A percentile compares a stretch with the other conserved stretches of the same genome.
Conservation (phyloP, 306 rosid genomes). For the Trichosanthes truncata region DNA sequence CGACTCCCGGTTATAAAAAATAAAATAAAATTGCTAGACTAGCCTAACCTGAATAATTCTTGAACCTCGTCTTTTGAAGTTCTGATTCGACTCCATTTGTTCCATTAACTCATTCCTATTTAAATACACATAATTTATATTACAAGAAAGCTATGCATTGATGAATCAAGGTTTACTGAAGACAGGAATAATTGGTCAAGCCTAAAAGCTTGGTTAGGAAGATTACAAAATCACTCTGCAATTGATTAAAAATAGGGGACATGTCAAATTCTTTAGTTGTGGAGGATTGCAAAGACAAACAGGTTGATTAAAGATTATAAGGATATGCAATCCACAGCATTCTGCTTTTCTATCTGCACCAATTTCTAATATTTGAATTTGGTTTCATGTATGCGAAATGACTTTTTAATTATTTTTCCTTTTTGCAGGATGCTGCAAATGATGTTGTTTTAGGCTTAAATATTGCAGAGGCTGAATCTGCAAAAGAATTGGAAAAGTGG, state of each 20-base stretch:
- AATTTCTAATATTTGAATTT: neutral
- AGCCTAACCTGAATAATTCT: neutral
- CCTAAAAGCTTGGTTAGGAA: neutral
- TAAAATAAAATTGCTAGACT: no score
- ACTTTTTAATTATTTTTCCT: conserved; percentile 12
- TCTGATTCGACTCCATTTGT: neutral
- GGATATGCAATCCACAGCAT: neutral
- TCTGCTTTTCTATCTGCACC: neutral
- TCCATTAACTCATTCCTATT: neutral
- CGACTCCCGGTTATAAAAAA: no score
- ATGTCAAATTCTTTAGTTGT: neutral
- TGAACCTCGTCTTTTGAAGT: neutral
- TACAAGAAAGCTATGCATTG: neutral
- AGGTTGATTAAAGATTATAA: neutral
- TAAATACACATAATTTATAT: neutral
- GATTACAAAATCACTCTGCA: neutral
- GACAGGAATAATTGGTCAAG: neutral
- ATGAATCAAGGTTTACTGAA: neutral
- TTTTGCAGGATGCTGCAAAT: conserved; percentile 47
- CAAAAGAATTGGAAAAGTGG: conserved; percentile 47
- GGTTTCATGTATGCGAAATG: conserved; percentile 4
- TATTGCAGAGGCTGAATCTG: conserved; percentile 35
- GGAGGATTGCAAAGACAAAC: neutral
- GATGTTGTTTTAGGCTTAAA: conserved; percentile 34
- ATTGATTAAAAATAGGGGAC: neutral